These are phyloP conservation scores for Hirsutella minnesotensis DNA, from an alignment of 2,329 filamentous ascomycete genomes.

Conservation along the genomic window DNA sequence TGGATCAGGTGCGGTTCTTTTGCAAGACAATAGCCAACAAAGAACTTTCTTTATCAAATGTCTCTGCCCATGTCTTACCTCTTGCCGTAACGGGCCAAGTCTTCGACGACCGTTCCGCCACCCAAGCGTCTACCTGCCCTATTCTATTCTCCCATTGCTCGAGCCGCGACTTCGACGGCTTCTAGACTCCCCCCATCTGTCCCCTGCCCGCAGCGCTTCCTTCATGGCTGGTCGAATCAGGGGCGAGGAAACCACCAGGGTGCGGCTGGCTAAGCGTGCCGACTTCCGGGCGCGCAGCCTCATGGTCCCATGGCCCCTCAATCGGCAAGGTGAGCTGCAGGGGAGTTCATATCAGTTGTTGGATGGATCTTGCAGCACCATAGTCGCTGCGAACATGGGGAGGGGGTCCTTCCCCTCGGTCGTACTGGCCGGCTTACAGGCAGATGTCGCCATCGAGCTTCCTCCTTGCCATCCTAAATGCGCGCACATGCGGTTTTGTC, in stretches of 20 bases:
- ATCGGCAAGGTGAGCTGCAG: background rate
- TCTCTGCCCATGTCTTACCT: too few species aligned
- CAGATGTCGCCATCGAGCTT: too few species aligned
- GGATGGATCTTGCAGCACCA: too few species aligned
- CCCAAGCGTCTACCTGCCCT: background rate
- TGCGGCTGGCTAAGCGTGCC: slow-evolving; percentile 1
- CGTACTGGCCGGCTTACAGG: too few species aligned
- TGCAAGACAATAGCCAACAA: too few species aligned
- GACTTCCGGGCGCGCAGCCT: background rate
- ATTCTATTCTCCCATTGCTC: background rate
- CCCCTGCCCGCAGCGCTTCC: background rate
- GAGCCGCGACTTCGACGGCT: background rate
- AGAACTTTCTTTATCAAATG: too few species aligned
- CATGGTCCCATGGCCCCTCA: background rate
- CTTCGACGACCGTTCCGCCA: background rate
- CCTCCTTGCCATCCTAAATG: too few species aligned
- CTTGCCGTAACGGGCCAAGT: background rate
- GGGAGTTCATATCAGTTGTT: too few species aligned
- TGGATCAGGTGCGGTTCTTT: too few species aligned
- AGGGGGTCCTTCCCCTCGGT: too few species aligned
- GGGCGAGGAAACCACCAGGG: background rate
- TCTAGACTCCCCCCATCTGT: background rate
- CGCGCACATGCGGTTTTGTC: too few species aligned
- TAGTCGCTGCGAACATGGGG: too few species aligned
- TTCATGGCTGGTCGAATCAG: background rate